These are phyloP conservation scores for Chalaropsis ovoidea DNA, from an alignment of 2,329 filamentous ascomycete genomes.

Conservation along the genomic window DNA sequence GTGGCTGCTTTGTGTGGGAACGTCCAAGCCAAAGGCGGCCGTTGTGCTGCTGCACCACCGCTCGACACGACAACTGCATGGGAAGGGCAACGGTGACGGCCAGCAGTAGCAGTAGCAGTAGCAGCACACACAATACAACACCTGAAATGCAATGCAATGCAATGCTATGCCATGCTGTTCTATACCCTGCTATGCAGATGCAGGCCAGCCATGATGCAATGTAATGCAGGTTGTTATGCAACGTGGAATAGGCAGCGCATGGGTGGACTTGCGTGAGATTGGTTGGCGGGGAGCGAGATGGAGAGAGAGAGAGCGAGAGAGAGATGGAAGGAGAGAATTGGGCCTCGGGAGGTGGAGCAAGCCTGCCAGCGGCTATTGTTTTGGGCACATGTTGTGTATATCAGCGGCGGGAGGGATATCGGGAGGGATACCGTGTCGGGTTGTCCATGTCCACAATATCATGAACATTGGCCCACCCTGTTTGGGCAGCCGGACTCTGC, in stretches of 20 bases:
- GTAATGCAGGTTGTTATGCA: neutral
- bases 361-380: neutral
- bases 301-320: neutral
- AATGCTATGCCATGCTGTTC: neutral
- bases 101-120: neutral
- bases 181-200: neutral
- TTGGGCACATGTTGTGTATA: neutral
- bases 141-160: neutral
- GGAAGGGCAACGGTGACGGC: neutral
- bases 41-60: slow-evolving; percentile 1
- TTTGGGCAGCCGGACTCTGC: neutral
- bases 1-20: neutral
- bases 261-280: neutral
- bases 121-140: neutral
- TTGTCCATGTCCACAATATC: no score
- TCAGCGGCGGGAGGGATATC: no score
- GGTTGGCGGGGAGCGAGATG: neutral
- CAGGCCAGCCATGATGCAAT: neutral
- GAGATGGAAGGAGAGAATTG: neutral
- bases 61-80: neutral
- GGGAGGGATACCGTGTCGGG: no score
- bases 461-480: neutral
- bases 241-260: neutral
- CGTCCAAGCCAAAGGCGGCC: neutral
- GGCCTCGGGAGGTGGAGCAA: no score